Evolutionary conservation across 2,329 filamentous ascomycete genomes (phyloP).

Genomic region (Fusarium coicis): DNA sequence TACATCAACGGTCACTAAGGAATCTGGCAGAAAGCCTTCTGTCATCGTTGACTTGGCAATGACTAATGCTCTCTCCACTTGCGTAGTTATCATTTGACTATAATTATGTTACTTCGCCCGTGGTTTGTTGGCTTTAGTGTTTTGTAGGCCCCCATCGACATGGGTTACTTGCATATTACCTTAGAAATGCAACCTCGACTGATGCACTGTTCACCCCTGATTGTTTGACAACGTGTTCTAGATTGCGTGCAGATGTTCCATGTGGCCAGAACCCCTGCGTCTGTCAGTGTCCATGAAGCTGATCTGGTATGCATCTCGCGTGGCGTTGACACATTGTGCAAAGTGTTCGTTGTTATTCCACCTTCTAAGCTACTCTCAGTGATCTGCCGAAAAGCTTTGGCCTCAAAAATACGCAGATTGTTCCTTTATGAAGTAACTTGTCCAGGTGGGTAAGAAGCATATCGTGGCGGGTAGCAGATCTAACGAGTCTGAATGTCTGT

Average conservation of each 20-base stretch:
- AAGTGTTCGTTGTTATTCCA: neutral
- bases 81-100: neutral
- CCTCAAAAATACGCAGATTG: neutral
- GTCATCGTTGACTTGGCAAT: neutral
- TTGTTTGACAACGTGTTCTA: constrained; percentile 33
- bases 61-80: neutral
- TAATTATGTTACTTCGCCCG: neutral
- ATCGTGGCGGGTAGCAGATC: neutral
- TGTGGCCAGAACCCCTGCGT: constrained; percentile 17
- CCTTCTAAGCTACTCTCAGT: neutral
- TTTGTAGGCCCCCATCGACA: neutral
- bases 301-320: neutral
- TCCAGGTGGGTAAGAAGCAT: neutral
- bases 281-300: neutral
- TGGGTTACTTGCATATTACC: neutral
- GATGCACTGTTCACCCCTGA: neutral
- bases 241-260: constrained; percentile 18
- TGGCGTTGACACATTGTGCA: neutral
- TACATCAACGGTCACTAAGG: neutral
- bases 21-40: neutral
- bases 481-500: neutral
- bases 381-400: neutral
- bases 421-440: neutral
- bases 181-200: neutral
- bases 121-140: neutral